Percentiles rank a stretch among this genome's conserved stretches.
phyloP scores from a whole-genome alignment of 441 rosid genomes.

The Jatropha multifida region DNA sequence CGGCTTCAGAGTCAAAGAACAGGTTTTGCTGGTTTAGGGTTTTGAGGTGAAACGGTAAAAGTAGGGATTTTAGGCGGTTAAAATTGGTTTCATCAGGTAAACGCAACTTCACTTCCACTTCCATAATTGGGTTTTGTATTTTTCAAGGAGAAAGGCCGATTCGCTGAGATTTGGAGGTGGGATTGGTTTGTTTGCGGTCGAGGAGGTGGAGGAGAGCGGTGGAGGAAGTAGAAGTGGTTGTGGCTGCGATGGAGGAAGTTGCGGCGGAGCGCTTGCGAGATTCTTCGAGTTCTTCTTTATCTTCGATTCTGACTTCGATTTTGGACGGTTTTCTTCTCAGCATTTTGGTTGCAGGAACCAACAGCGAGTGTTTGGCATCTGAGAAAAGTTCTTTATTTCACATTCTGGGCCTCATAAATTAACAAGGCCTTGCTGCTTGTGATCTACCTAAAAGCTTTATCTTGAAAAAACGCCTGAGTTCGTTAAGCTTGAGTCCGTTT shows the following conservation, averaged over 20 bases:
- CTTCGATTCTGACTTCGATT: conserved; percentile 81
- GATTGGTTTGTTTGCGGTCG: conserved; percentile 44
- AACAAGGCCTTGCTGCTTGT: too few species aligned
- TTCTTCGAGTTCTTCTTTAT: conserved; percentile 81
- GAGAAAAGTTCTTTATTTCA: background rate
- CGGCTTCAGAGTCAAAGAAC: conserved; percentile 61
- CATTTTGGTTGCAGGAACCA: conserved; percentile 37
- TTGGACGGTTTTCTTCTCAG: conserved; percentile 78
- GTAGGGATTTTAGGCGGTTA: conserved; percentile 45
- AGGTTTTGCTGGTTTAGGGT: conserved; percentile 64
- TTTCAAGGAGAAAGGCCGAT: conserved; percentile 53
- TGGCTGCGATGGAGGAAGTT: conserved; percentile 20
- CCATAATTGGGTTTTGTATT: conserved; percentile 34
- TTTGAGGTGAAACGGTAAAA: conserved; percentile 49
- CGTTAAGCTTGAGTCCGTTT: too few species aligned
- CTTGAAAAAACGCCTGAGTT: too few species aligned
- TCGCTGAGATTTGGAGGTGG: conserved; percentile 55
- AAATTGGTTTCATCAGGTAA: conserved; percentile 47
- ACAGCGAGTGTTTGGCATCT: background rate
- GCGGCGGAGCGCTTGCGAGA: conserved; percentile 43
- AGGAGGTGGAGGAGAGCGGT: conserved; percentile 50
- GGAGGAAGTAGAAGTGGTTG: conserved; percentile 27
- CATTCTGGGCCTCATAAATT: too few species aligned
- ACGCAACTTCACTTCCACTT: conserved; percentile 77
- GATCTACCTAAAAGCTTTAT: too few species aligned